Evolutionary conservation across 257 asterid genomes (phyloP).

Genomic region (Solanum chmielewskii): DNA sequence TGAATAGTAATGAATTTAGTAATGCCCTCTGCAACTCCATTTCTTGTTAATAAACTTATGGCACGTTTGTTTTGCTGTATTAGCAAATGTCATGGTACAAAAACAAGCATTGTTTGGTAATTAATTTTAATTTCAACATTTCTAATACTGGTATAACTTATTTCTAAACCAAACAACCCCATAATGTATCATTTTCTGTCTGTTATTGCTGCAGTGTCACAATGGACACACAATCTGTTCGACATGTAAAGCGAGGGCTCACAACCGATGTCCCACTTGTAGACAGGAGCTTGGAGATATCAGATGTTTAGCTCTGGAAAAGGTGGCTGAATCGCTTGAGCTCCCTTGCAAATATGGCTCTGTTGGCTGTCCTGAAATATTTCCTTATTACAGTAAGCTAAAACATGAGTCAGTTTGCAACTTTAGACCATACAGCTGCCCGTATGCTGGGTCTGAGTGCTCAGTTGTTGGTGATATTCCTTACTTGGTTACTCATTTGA

Average conservation of each 20-base stretch:
- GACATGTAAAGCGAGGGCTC: constrained; percentile 6
- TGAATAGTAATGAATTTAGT: neutral
- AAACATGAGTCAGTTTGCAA: constrained; percentile 7
- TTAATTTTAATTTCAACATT: neutral
- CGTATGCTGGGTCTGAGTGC: constrained; percentile 10
- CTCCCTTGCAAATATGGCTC: constrained; percentile 10
- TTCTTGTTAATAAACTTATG: neutral
- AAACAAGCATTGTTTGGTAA: neutral
- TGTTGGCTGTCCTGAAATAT: constrained; percentile 2
- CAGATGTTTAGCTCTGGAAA: constrained; percentile 11
- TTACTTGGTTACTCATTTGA: constrained; percentile 9
- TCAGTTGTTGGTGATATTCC: constrained; percentile 9
- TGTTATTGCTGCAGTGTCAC: constrained; percentile 5
- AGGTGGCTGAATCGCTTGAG: constrained; percentile 9
- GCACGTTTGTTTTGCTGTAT: neutral
- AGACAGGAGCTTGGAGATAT: constrained; percentile 12
- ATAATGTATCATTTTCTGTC: neutral
- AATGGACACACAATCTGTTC: constrained; percentile 13
- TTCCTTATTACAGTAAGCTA: constrained; percentile 9
- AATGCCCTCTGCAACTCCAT: neutral
- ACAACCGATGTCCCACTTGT: constrained; percentile 11
- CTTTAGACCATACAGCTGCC: constrained; percentile 8
- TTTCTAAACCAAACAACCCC: neutral
- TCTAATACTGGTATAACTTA: neutral
- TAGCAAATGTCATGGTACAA: neutral